These are phyloP conservation scores for Tritrichomonas foetus DNA, from an alignment of 208 protist genomes.

Conservation along the genomic window DNA sequence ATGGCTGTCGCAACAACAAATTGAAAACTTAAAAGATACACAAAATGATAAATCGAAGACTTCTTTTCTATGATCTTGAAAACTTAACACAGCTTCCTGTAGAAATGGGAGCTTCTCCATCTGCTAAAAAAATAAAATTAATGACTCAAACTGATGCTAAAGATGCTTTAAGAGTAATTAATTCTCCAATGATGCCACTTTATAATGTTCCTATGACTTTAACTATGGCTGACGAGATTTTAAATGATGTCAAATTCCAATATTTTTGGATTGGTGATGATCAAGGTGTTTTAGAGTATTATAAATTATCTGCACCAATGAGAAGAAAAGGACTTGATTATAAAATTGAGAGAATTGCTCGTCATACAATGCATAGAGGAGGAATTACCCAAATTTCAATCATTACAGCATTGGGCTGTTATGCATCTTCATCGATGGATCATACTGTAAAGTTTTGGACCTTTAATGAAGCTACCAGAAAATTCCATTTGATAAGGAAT, in stretches of 20 bases:
- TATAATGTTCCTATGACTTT: background rate
- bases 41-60: no score
- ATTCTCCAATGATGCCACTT: conserved; percentile 9
- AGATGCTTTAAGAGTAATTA: background rate
- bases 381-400: background rate
- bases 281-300: background rate
- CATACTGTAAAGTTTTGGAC: background rate
- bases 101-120: background rate
- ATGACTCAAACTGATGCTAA: background rate
- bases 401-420: background rate
- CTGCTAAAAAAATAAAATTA: background rate
- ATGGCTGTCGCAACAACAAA: conserved; percentile 1
- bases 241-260: no score
- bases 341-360: background rate
- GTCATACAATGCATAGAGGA: background rate
- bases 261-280: background rate
- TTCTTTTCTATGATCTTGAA: conserved; percentile 34
- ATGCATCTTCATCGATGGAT: background rate
- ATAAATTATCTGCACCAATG: background rate
- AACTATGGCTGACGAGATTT: background rate
- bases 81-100: background rate
- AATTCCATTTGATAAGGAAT: background rate
- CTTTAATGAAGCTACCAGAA: background rate
- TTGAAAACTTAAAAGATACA: no score
- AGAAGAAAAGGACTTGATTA: background rate